Base-by-base conservation (phyloP, 2,329 filamentous ascomycete species). In the Cladosporium halotolerans region DNA sequence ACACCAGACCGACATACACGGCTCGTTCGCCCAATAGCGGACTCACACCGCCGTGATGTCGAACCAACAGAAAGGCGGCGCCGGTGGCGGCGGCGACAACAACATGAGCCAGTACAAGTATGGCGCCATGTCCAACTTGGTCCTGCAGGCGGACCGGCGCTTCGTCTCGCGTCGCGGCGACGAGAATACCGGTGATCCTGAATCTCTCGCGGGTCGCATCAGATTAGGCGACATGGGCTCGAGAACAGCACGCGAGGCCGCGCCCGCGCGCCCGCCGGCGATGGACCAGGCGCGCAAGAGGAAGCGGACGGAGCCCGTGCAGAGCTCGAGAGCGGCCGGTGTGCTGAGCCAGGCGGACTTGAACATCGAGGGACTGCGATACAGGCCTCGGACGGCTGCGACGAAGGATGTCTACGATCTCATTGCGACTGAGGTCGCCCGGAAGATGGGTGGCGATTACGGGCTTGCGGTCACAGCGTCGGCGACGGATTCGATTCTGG, bases 111-210 rank as follows among this genome's bases (percentile, higher is more conserved):
- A 70, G 61, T 70, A 70, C 64, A 70, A 70, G 59, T 70, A 70
- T 62, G 62, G 62, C 55, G 67, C 65, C 45, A 70, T 99, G 93
- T 99, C 93, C 77, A 99, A 99, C 84, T 86, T 99, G 89, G 93
- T 99, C 70, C 89, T 99, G 83, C 93, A 99, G 88, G 91, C 90
- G 77, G 93, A 99, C 78, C 86, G 91, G 76, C 86, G 93, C 65
- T 97, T 99, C 70, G 86, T 95, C 65, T 89, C 89, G 60, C 85
- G 93, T 70, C 85, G 90, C 66, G 90, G 85, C 63, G 92, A 99
- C 73, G 95, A 99, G 76, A 85, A 89, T 59, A 97, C 92, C 48
- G 93, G 93, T 65, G 93, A 99, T 70, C 95, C 93, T 48, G 93
- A 99, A 76, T 99, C 95, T 54, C 83, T 99, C 55, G 95, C 93